Base-by-base conservation (phyloP, 2,329 filamentous ascomycete genomes). In the Aspergillus persii region DNA sequence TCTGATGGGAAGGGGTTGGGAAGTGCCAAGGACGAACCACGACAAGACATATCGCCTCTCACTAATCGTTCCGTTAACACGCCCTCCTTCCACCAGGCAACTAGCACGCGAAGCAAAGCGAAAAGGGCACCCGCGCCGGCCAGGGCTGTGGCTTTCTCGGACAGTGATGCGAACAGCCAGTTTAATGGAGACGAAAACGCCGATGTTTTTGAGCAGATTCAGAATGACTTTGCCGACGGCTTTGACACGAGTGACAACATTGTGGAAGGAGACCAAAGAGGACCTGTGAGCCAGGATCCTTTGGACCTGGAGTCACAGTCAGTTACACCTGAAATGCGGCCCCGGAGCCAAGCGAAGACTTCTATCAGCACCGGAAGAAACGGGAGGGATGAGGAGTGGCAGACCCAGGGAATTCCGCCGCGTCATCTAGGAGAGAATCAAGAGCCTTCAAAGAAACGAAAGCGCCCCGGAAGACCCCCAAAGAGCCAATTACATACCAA, bases 31-130 rank as follows among this genome's bases (percentile, higher is more conserved):
- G 55, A 55, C 44, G 66, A 70, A 31, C 51, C 66, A 29, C 69
- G 65, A 47, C 62, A 66, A 52, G 72, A 72, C 48, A 63, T 69
- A n/a, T 75, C 70, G 36, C 75, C 75, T 18, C 66, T 77, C 26
- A 73, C 72, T 41, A 68, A 72, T 53, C 69, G 73, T 15, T 74
- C 74, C 2, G 65, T 73, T 12, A 76, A 76, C 50, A 69, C 71
- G 8, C 69, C 69, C 4, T 66, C 67, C 23, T 47, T 69, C 33
- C 33, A 41, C 15, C 36, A 41, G 15, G 36, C 36, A 4, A 69
- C 68, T 46, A 67, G 70, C 39, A 50, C 59, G 23, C 63, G 60
- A 53, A 62, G 63, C 29, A 73, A 68, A 50, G 64, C 63, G 30
- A 60, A 59, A 26, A 63, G 57, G 11, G 63, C 55, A 8, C n/a